Evolutionary conservation across 106 monocot species (phyloP).

Genomic region (Dioscorea dumetorum): DNA sequence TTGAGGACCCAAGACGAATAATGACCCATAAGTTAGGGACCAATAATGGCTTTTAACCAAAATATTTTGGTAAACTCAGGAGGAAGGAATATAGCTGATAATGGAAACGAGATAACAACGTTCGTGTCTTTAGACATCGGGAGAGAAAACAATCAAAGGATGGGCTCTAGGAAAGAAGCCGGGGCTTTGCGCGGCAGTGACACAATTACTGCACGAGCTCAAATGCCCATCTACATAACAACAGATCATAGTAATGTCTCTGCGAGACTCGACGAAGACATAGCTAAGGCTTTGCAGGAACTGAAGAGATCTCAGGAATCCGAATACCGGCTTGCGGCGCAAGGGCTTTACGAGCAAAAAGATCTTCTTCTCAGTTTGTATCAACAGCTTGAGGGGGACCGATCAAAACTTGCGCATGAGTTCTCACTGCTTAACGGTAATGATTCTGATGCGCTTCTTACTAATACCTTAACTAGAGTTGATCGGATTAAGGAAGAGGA

Average conservation of each 20-base stretch:
- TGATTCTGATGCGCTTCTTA: conserved; percentile 27
- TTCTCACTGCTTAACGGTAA: conserved; percentile 2
- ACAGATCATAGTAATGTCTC: conserved; percentile 24
- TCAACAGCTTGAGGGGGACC: conserved; percentile 40
- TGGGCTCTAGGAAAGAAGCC: neutral
- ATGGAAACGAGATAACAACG: conserved; percentile 18
- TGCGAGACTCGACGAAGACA: conserved; percentile 42
- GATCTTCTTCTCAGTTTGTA: conserved; percentile 54
- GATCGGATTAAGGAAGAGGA: conserved; percentile 66
- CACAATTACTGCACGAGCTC: conserved; percentile 2
- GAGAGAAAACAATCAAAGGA: neutral
- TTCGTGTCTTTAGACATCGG: conserved; percentile 9
- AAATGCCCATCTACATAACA: conserved; percentile 17
- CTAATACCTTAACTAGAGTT: conserved; percentile 29
- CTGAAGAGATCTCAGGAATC: conserved; percentile 55
- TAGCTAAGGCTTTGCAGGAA: conserved; percentile 37
- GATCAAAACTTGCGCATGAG: conserved; percentile 34
- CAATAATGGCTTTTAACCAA: neutral
- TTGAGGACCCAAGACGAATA: neutral
- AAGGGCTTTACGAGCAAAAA: conserved; percentile 60
- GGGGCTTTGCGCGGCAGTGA: conserved; percentile 2
- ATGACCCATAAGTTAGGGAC: neutral
- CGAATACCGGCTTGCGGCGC: conserved; percentile 45
- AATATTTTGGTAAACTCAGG: neutral
- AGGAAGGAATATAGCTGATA: neutral